Evolutionary conservation across 192 early-diverging fungal genomes (phyloP).

Genomic region (Coemansia sp.): DNA sequence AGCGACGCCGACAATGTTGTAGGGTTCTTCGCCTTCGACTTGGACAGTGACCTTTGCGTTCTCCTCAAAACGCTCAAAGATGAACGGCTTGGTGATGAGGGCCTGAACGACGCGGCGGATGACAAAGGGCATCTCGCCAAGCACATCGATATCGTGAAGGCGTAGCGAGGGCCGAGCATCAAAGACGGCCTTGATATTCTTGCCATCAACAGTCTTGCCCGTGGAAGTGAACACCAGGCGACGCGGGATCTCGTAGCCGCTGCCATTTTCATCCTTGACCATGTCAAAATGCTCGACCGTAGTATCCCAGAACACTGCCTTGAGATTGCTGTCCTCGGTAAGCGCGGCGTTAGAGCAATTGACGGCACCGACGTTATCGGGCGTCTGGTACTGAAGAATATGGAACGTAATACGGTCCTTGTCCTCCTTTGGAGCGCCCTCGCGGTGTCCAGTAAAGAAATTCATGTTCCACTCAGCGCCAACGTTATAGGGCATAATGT

Average conservation of each 20-base stretch:
- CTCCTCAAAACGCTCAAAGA: conserved; percentile 89
- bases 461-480: conserved; percentile 85
- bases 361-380: conserved; percentile 65
- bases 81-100: conserved; percentile 88
- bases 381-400: conserved; percentile 79
- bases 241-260: conserved; percentile 82
- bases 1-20: conserved; percentile 62
- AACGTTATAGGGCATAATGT: conserved; percentile 81
- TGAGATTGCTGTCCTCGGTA: conserved; percentile 64
- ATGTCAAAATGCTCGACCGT: conserved; percentile 60
- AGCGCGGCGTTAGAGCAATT: conserved; percentile 74
- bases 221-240: conserved; percentile 71
- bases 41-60: conserved; percentile 67
- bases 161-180: conserved; percentile 62
- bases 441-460: conserved; percentile 69
- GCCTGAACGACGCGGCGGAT: conserved; percentile 90
- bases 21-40: conserved; percentile 63
- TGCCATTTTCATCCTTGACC: conserved; percentile 68
- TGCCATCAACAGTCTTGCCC: conserved; percentile 74
- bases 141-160: conserved; percentile 84
- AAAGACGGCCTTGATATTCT: conserved; percentile 65
- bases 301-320: conserved; percentile 79
- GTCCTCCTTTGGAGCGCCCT: conserved; percentile 60
- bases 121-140: conserved; percentile 88
- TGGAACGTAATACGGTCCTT: conserved; percentile 42